A percentile compares a stretch with the other conserved stretches of the same genome.
phyloP scores from a whole-genome alignment of 768 basidiomycete species.

The Crucibulum laeve region DNA sequence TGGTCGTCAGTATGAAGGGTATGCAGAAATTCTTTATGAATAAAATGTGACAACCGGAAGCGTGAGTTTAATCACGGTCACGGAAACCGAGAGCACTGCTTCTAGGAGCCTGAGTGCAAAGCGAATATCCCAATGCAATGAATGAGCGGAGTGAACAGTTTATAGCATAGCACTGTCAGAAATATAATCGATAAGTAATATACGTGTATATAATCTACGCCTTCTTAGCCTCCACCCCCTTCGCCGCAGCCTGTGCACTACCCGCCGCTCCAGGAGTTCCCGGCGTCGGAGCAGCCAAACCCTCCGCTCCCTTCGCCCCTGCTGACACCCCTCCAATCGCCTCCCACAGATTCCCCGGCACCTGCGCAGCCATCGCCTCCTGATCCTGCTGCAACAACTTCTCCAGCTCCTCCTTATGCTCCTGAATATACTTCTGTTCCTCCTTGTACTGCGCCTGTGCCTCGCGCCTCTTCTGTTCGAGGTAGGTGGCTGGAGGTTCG shows the following conservation, averaged over 20 bases:
- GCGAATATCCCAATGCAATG: too few relatives aligned
- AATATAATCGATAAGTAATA: too few relatives aligned
- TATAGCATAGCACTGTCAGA: too few relatives aligned
- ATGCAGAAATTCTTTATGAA: too few relatives aligned
- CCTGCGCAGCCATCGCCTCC: conserved; percentile 35
- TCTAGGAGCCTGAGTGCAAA: too few relatives aligned
- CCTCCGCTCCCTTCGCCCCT: background rate
- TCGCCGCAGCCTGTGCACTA: background rate
- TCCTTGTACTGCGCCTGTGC: conserved; percentile 45
- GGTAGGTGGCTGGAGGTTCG: conserved; percentile 42
- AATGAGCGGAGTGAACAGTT: too few relatives aligned
- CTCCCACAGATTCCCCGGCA: conserved; percentile 45
- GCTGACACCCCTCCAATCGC: conserved; percentile 24
- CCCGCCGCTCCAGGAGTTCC: background rate
- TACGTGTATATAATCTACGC: too few relatives aligned
- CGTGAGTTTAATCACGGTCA: too few relatives aligned
- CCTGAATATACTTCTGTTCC: conserved; percentile 45
- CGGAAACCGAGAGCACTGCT: too few relatives aligned
- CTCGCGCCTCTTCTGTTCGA: conserved; percentile 48
- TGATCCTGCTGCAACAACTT: conserved; percentile 32
- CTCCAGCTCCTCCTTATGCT: conserved; percentile 44
- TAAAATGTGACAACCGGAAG: too few relatives aligned
- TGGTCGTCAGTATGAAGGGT: too few relatives aligned
- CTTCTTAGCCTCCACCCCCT: background rate
- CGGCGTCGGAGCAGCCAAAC: background rate